Base-by-base conservation (phyloP, 73 alveolate genomes). In the Paraurostyla sp. region DNA sequence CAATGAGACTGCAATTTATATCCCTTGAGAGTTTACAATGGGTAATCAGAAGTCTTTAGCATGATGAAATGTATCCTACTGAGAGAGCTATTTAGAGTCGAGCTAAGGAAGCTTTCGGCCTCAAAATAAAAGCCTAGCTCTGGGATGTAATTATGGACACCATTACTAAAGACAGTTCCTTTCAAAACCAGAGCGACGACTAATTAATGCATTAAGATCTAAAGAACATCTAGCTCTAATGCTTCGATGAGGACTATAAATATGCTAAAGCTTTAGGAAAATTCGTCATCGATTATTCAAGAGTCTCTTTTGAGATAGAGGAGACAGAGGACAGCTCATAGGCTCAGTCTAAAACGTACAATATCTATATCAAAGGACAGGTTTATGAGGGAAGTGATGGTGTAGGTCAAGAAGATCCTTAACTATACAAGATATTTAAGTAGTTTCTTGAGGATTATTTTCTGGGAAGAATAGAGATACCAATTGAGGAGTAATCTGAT, bases 61-160 rank as follows among this genome's bases (percentile, higher is more conserved):
- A 65, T 41, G 98, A 94, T 49, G 93, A 89, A 25, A 92, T 94
- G 91, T 71, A 94, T 41, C 98, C 98, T 4, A 94, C 88, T 18
- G 98, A 94, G 75, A 71, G 93, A 59, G 94, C 94, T 13, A 89
- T 94, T 4, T 76, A 84, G 58, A 92, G 97, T 60, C 60, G 98
- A 36, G 81, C 92, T 13, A 94, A 94, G 62, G 98, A 94, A 58
- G 95, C 94, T 25, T 94, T 85, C 71, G 96, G 95, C 23, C 58
- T 92, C 18, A 94, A 94, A 75, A 85, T 92, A n/a, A 78, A 91
- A 23, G 62, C 87, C 25, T 29, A 42, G 41, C 88, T 91, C 32
- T 94, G 98, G 98, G 98, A 94, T n/a, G 71, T 40, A 22, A 78
- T 94, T 3, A 80, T 94, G 68, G 92, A 92, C 71, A 50, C 85